These are phyloP conservation scores for Cardamine resedifolia DNA, from an alignment of 345 rosid species.

Conservation along the genomic window DNA sequence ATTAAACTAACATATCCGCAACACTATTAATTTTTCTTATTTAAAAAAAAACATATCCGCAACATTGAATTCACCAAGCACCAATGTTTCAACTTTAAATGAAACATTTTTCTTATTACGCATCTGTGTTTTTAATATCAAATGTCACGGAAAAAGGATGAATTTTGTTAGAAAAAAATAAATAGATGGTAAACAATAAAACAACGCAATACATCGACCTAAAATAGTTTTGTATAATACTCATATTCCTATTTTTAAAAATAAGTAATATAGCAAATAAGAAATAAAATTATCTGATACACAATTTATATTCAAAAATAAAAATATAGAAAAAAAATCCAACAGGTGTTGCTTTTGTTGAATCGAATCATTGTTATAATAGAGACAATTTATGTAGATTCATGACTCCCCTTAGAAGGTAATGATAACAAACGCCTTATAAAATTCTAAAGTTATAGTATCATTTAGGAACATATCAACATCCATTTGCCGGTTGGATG, in stretches of 20 bases:
- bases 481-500: slow-evolving; percentile 33
- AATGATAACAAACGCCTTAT: slow-evolving; percentile 15
- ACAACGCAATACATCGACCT: background rate
- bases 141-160: background rate
- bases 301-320: background rate
- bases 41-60: slow-evolving; percentile 26
- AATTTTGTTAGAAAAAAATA: background rate
- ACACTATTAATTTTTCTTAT: too few species aligned
- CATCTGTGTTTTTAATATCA: background rate
- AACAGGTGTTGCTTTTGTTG: background rate
- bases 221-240: background rate
- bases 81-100: background rate
- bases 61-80: slow-evolving; percentile 11
- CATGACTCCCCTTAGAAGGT: slow-evolving; percentile 25
- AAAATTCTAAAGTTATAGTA: slow-evolving; percentile 20
- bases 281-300: background rate
- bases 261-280: background rate
- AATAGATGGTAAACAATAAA: background rate
- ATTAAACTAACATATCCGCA: too few species aligned
- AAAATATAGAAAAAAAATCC: background rate
- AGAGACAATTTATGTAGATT: background rate
- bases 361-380: background rate
- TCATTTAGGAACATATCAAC: slow-evolving; percentile 27
- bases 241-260: background rate
- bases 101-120: background rate